Base-by-base conservation (phyloP, 164 flowering plant species). In the Dillenia suffruticosa region DNA sequence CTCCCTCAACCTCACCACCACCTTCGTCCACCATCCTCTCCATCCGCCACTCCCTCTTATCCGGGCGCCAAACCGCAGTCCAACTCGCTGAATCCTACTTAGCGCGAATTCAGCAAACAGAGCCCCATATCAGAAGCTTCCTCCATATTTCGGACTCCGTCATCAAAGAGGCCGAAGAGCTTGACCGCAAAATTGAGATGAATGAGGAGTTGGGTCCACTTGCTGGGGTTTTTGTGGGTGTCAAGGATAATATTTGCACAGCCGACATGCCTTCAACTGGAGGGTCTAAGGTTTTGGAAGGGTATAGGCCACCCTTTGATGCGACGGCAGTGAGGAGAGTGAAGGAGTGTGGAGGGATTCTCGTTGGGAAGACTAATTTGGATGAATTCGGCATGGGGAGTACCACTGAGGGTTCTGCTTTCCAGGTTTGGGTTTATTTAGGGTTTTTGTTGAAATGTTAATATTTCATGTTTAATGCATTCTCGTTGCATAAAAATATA, bases 381-480 rank as follows among this genome's bases (percentile, higher is more conserved):
- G 98, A 93, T 76, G 98, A 93, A 76, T 93, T 93, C 71, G 97
- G 98, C 8, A 90, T 93, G 97, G 98, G 97, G 14, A 90, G 97
- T 67, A 77, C 86, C 51, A 93, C 98, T 26, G 98, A 93, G 73
- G 76, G 74, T 26, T 93, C 98, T 45, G 89, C 88, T 54, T 90
- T 77, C 77, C 89, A 90, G 89, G 98, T 85, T 55, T 15, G 73
- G 52, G 2, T 24, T 66, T 58, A 26, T 26, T 26, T 26, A 26
- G 40, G 40, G 40, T 26, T 26, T 26, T 26, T 26, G 40, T 26
- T 1, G 40, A 26, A 26, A 26, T 26, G 40, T 26, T 3, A 26
- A 26, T 26, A 26, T 26, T 26, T 26, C 1, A 26, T 26, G 40
- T 26, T 26, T 26, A 26, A 26, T 26, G 40, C 40, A 26, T 26